Evolutionary conservation across 805 yeast species (phyloP), one percentile per base, ranked within the genome.

Genomic region (Wickerhamomyces pijperi): DNA sequence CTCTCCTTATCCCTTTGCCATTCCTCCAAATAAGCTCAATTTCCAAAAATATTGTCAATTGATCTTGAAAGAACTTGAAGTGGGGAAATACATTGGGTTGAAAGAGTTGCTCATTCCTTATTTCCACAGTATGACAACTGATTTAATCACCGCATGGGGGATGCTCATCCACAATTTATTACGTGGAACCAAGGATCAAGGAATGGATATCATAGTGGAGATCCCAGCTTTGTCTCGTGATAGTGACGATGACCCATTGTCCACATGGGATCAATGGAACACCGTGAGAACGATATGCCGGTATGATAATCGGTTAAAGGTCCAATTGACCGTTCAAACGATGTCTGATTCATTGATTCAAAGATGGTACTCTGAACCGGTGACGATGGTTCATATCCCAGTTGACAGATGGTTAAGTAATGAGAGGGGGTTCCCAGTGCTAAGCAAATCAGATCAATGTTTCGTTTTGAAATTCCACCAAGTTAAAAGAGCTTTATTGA

Each of bases 211-310:
- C 14, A 25, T 25, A 9, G n/a, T 25, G 9, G 19, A 45, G 1
- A 42, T 50, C 8, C 51, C 56, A 17, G n/a, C n/a, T n/a, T 48
- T 50, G 7, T 47, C 63, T 15, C 76, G 72, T 48, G 59, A 66
- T 8, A 19, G 19, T 6, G 19, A 31, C 14, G 33, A 31, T 5
- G 46, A 46, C 16, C 46, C 45, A 28, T 55, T 79, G 25, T 74
- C 79, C 3, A 76, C 82, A 2, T 81, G 88, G 88, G 83, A 78
- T 39, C 67, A 77, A 47, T 81, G 88, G 88, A 75, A 79, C 46
- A 66, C 81, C 1, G 70, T 81, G 3, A 60, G 86, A 19, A 62
- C 67, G 5, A 59, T 70, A 29, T 74, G 80, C 47, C 67, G 68
- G 40, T 76, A 78, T 48, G 66, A 77, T 36, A 44, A 57, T 2